These are phyloP conservation scores for Dactylellina parvicollis DNA, from an alignment of 2,329 filamentous ascomycete genomes.

Conservation along the genomic window DNA sequence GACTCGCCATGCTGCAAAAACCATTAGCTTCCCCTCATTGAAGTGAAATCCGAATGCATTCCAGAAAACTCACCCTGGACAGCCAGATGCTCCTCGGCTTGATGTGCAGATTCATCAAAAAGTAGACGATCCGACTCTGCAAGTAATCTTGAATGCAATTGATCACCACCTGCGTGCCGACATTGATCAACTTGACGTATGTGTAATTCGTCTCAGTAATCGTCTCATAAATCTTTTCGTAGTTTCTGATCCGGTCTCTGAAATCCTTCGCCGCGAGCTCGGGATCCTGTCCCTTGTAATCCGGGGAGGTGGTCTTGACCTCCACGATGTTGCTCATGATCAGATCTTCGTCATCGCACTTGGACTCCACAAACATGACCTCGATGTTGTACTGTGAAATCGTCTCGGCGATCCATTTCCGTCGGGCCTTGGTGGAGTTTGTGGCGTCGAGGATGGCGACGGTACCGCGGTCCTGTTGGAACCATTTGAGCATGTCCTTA, in stretches of 20 bases:
- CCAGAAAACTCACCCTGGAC: constrained; percentile 74
- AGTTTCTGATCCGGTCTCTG: constrained; percentile 91
- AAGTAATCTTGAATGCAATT: constrained; percentile 97
- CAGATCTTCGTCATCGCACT: constrained; percentile 92
- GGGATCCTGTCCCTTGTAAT: constrained; percentile 93
- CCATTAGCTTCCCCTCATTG: constrained; percentile 41
- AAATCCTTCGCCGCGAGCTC: constrained; percentile 92
- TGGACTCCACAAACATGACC: constrained; percentile 94
- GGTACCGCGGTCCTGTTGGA: constrained; percentile 76
- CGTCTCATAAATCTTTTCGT: constrained; percentile 95
- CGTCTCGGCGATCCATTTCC: constrained; percentile 87
- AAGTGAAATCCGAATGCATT: not conserved
- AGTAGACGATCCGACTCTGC: constrained; percentile 95
- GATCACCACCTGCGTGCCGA: constrained; percentile 95
- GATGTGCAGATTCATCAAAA: constrained; percentile 98
- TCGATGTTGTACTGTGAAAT: constrained; percentile 81
- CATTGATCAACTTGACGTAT: constrained; percentile 97
- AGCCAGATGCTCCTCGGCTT: constrained; percentile 96
- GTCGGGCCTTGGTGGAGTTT: constrained; percentile 89
- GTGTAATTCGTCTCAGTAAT: constrained; percentile 86
- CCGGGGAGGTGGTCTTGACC: constrained; percentile 95
- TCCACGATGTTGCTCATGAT: constrained; percentile 99
- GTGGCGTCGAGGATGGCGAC: constrained; percentile 97
- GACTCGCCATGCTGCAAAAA: constrained; percentile 84
- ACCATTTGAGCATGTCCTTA: constrained; percentile 94